These are phyloP conservation scores for Lachancea dasiensis DNA, from an alignment of 805 yeast species.

Conservation along the genomic window DNA sequence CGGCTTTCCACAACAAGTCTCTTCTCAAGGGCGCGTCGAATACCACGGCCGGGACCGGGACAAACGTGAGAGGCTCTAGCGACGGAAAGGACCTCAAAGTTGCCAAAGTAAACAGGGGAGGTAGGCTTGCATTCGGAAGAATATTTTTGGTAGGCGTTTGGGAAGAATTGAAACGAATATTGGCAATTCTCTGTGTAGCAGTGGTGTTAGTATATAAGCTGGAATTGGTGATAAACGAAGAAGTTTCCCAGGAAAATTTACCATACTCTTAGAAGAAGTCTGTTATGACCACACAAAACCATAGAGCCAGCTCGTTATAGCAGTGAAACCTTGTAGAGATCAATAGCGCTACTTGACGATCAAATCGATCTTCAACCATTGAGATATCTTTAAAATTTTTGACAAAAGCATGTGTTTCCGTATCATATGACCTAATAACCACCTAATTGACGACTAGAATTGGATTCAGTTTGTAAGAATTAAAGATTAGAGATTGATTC, in stretches of 20 bases:
- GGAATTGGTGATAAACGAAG: not conserved
- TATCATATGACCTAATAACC: too few species aligned
- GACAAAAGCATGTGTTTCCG: too few species aligned
- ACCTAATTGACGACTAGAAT: too few species aligned
- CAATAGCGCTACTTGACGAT: too few species aligned
- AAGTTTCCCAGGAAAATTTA: not conserved
- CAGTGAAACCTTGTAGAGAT: too few species aligned
- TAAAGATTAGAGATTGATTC: too few species aligned
- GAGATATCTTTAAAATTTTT: too few species aligned
- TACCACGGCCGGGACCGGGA: conserved; percentile 70
- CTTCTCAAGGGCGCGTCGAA: conserved; percentile 75
- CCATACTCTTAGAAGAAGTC: conserved; percentile 6
- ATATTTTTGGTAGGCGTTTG: conserved; percentile 4
- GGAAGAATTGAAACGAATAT: conserved; percentile 14
- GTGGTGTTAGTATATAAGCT: conserved; percentile 1
- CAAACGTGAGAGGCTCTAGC: conserved; percentile 71
- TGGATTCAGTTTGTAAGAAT: too few species aligned
- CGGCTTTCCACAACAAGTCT: conserved; percentile 92
- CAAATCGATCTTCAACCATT: too few species aligned
- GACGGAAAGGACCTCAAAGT: conserved; percentile 83
- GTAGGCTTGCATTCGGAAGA: conserved; percentile 33
- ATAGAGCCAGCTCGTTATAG: too few species aligned
- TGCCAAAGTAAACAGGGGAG: conserved; percentile 70
- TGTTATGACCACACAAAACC: conserved; percentile 1
- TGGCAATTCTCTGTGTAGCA: conserved; percentile 6